These are phyloP conservation scores for Tetragonia tetragonoides DNA, from an alignment of 148 eudicot species.

Conservation along the genomic window DNA sequence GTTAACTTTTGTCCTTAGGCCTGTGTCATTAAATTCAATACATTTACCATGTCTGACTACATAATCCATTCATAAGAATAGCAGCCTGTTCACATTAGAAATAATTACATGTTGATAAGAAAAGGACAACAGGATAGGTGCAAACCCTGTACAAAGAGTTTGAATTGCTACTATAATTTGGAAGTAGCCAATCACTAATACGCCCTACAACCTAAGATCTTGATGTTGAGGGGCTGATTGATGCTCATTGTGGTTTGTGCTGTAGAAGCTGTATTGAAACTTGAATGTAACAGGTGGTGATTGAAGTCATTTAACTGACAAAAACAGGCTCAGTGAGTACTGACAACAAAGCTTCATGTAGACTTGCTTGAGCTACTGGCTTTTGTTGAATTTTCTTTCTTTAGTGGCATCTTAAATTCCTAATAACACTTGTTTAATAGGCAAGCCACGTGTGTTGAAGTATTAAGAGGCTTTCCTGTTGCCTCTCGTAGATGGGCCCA, in stretches of 20 bases:
- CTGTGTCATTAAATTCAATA: too few species aligned
- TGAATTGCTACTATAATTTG: neutral
- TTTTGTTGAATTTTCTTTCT: too few species aligned
- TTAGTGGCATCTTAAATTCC: neutral
- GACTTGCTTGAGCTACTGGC: neutral
- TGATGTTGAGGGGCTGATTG: neutral
- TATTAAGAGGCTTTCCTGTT: neutral
- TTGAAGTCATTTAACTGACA: neutral
- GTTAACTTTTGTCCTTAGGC: too few species aligned
- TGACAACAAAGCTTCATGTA: neutral
- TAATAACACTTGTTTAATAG: neutral
- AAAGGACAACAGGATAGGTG: too few species aligned
- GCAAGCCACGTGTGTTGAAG: neutral
- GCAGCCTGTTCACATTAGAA: too few species aligned
- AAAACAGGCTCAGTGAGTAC: neutral
- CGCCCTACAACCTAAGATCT: neutral
- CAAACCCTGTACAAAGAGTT: too few species aligned
- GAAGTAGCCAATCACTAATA: neutral
- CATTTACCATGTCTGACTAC: too few species aligned
- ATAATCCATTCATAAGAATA: too few species aligned
- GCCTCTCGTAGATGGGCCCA: neutral
- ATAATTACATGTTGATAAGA: too few species aligned
- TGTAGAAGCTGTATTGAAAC: neutral
- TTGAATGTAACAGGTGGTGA: too few species aligned
- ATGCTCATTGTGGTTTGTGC: slow-evolving; percentile 8